Percentiles rank a stretch among this genome's conserved stretches.
Conservation (phyloP, 1,284 basidiomycete species). For the Athelia psychrophila region DNA sequence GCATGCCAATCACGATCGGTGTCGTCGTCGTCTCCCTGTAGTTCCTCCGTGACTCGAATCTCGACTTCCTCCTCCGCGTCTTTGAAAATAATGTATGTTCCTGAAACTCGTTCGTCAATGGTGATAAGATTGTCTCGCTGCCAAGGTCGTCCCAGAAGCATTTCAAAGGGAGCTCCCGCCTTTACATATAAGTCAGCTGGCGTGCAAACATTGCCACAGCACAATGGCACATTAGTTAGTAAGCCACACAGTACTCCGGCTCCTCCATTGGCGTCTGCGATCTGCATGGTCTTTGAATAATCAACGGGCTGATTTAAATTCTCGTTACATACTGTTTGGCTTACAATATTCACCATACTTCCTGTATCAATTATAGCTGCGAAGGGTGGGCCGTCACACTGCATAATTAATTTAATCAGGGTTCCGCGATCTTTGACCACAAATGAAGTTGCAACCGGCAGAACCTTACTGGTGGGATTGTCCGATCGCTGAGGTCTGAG, state of each 20-base stretch:
- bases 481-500: neutral
- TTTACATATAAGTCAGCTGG: constrained; percentile 15
- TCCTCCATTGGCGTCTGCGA: constrained; percentile 23
- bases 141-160: constrained; percentile 25
- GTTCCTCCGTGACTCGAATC: too few relatives aligned
- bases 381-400: constrained; percentile 9
- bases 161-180: constrained; percentile 16
- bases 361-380: constrained; percentile 20
- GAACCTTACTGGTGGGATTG: neutral
- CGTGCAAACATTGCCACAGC: constrained; percentile 12
- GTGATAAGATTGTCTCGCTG: constrained; percentile 21
- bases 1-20: too few relatives aligned
- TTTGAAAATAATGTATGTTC: constrained; percentile 21
- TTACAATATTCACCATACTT: constrained; percentile 19
- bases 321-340: constrained; percentile 1
- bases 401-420: neutral
- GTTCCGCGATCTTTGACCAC: neutral
- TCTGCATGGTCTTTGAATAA: constrained; percentile 5
- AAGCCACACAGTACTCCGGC: constrained; percentile 13
- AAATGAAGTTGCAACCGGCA: neutral
- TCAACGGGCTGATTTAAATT: constrained; percentile 11
- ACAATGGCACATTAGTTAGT: constrained; percentile 11
- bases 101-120: constrained; percentile 21
- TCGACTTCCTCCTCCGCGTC: too few relatives aligned
- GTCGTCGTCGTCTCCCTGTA: too few relatives aligned